Conservation (phyloP, 257 asterid genomes). For the Thymus quinquecostatus region DNA sequence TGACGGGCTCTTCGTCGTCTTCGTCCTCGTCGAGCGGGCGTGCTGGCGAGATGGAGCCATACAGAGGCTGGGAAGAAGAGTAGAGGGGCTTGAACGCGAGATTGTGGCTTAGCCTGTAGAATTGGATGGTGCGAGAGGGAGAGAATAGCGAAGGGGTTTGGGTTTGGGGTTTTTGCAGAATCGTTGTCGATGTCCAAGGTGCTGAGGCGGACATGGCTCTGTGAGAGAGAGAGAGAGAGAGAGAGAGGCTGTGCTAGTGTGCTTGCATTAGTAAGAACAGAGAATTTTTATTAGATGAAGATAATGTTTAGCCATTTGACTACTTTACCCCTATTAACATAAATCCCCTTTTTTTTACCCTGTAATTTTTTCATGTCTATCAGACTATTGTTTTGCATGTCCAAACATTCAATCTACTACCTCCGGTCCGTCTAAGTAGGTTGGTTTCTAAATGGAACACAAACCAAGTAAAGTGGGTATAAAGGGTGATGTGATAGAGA, state of each 20-base stretch:
- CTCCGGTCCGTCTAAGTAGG: no score
- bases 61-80: slow-evolving; percentile 38
- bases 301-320: background rate
- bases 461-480: no score
- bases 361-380: no score
- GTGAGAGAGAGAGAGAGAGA: background rate
- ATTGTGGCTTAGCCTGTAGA: background rate
- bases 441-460: no score
- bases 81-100: slow-evolving; percentile 26
- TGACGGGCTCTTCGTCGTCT: slow-evolving; percentile 53
- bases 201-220: slow-evolving; percentile 32
- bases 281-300: background rate
- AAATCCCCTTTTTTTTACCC: no score
- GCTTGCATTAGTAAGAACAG: no score
- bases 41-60: slow-evolving; percentile 28
- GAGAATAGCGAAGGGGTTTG: slow-evolving; percentile 33
- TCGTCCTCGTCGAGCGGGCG: slow-evolving; percentile 31
- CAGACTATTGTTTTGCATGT: no score
- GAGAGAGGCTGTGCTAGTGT: background rate
- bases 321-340: background rate
- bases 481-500: no score
- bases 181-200: slow-evolving; percentile 31
- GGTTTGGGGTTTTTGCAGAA: slow-evolving; percentile 42
- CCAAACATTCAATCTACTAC: no score
- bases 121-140: slow-evolving; percentile 29